These are phyloP conservation scores for Calonectria hongkongensis DNA, from an alignment of 2,329 filamentous ascomycete species.

Conservation along the genomic window DNA sequence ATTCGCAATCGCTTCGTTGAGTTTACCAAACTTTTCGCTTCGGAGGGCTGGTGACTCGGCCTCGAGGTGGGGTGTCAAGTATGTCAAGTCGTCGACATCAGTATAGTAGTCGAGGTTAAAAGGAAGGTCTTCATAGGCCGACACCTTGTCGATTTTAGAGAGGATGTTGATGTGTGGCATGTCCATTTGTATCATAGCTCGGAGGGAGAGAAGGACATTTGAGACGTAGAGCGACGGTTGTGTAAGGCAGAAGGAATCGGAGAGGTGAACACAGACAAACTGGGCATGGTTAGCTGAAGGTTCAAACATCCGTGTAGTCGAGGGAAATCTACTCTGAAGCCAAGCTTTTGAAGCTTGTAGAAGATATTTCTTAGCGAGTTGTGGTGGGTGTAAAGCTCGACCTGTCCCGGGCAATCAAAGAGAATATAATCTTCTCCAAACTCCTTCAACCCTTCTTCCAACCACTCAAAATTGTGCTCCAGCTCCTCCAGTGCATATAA, in stretches of 20 bases:
- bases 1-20: slow-evolving; percentile 91
- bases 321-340: slow-evolving; percentile 83
- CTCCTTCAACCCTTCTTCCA: slow-evolving; percentile 86
- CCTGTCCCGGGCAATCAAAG: slow-evolving; percentile 97
- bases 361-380: slow-evolving; percentile 94
- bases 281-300: slow-evolving; percentile 62
- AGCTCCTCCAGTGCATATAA: slow-evolving; percentile 96
- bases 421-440: slow-evolving; percentile 93
- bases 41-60: slow-evolving; percentile 83
- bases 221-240: slow-evolving; percentile 96
- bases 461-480: slow-evolving; percentile 94
- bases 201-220: slow-evolving; percentile 92
- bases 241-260: slow-evolving; percentile 94
- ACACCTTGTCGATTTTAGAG: slow-evolving; percentile 97
- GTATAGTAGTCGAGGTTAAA: slow-evolving; percentile 99
- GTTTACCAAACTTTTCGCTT: slow-evolving; percentile 84
- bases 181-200: slow-evolving; percentile 98
- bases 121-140: slow-evolving; percentile 87
- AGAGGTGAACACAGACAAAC: slow-evolving; percentile 94
- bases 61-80: slow-evolving; percentile 87
- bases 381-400: slow-evolving; percentile 98
- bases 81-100: slow-evolving; percentile 93
- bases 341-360: slow-evolving; percentile 90
- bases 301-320: not conserved
- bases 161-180: slow-evolving; percentile 96